These are phyloP conservation scores for Rickenella mellea DNA, from an alignment of 768 basidiomycete species.

Conservation along the genomic window DNA sequence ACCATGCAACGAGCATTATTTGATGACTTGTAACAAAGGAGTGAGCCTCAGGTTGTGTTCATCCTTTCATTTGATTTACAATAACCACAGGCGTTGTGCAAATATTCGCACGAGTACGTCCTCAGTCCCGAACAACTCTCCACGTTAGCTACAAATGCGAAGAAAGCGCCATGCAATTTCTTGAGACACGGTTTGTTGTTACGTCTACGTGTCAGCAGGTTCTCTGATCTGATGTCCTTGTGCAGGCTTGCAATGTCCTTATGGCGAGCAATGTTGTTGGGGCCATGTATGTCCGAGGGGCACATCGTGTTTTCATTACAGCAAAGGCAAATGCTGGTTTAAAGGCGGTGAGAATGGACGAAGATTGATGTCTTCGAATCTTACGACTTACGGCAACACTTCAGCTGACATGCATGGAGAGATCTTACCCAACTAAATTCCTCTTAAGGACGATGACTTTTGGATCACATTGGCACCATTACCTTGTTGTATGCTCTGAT, in stretches of 20 bases:
- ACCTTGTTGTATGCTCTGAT: too few species aligned
- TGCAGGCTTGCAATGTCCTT: conserved; percentile 64
- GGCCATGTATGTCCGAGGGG: conserved; percentile 78
- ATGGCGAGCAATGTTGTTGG: conserved; percentile 72
- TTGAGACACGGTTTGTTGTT: conserved; percentile 57
- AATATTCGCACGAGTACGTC: conserved; percentile 76
- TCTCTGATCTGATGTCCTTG: neutral
- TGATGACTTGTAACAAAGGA: conserved; percentile 77
- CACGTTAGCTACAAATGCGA: conserved; percentile 64
- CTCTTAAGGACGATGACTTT: too few species aligned
- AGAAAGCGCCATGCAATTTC: conserved; percentile 82
- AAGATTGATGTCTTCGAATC: too few species aligned
- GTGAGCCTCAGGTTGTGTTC: conserved; percentile 13
- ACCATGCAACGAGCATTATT: conserved; percentile 78
- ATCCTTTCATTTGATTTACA: conserved; percentile 22
- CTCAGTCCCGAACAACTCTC: conserved; percentile 64
- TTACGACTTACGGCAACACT: too few species aligned
- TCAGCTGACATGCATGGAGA: too few species aligned
- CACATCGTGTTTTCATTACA: conserved; percentile 36
- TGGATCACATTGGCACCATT: too few species aligned
- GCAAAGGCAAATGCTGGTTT: conserved; percentile 81
- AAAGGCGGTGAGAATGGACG: conserved; percentile 65
- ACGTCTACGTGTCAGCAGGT: neutral
- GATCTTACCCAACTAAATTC: too few species aligned
- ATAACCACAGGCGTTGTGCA: conserved; percentile 42